A percentile compares a stretch with the other conserved stretches of the same genome.
phyloP scores from a whole-genome alignment of 345 rosid genomes.

The Garcia nutans region DNA sequence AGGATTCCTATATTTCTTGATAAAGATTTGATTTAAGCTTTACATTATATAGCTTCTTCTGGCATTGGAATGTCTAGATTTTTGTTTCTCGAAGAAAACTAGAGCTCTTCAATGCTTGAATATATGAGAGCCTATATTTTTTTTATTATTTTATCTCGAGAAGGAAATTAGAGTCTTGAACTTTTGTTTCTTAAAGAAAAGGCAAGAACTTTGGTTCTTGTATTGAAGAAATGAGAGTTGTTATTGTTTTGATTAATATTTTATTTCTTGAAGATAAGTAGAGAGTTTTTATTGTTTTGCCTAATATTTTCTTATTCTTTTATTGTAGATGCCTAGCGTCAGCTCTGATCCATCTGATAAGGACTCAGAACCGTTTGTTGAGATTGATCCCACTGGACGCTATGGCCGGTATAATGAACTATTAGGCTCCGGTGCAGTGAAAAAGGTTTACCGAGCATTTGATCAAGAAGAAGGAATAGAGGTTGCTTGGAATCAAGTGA shows the following conservation, averaged over 20 bases:
- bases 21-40: background rate
- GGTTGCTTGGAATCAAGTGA: constrained; percentile 94
- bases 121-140: no score
- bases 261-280: background rate
- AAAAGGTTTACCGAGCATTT: constrained; percentile 82
- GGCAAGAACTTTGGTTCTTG: no score
- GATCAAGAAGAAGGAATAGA: constrained; percentile 92
- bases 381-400: constrained; percentile 71
- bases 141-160: no score
- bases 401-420: constrained; percentile 74
- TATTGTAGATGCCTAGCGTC: constrained; percentile 52
- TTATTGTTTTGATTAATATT: background rate
- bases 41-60: background rate
- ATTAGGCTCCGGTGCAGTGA: constrained; percentile 67
- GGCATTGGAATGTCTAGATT: no score
- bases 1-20: background rate
- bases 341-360: constrained; percentile 39
- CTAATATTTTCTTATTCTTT: no score
- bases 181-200: background rate
- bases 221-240: no score
- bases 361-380: constrained; percentile 67
- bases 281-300: background rate
- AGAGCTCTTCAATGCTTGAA: no score
- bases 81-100: no score
- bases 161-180: no score